Evolutionary conservation across 2,329 filamentous ascomycete genomes (phyloP).

Genomic region (Botryotinia globosa): DNA sequence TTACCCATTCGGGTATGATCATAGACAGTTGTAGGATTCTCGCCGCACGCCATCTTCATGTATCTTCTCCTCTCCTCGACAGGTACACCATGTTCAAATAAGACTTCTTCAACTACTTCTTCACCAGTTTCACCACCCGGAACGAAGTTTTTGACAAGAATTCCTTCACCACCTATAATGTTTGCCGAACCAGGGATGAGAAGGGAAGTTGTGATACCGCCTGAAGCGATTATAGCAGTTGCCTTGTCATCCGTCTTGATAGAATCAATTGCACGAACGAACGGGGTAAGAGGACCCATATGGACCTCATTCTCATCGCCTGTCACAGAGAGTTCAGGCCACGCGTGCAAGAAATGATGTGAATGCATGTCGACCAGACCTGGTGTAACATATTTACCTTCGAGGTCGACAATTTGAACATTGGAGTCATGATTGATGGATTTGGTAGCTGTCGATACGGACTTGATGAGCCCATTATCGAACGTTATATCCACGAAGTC

Average conservation of each 20-base stretch:
- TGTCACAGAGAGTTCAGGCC: conserved; percentile 39
- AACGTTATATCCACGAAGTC: conserved; percentile 42
- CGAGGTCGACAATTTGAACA: conserved; percentile 36
- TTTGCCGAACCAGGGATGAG: conserved; percentile 46
- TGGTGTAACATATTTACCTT: conserved; percentile 44
- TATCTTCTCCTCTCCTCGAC: conserved; percentile 39
- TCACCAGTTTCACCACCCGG: conserved; percentile 40
- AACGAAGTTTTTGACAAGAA: conserved; percentile 43
- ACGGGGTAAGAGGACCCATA: conserved; percentile 41
- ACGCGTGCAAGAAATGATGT: conserved; percentile 41
- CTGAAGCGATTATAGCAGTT: conserved; percentile 43
- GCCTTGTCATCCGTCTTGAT: conserved; percentile 45
- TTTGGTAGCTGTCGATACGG: conserved; percentile 32
- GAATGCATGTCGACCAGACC: conserved; percentile 49
- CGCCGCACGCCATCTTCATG: conserved; percentile 49
- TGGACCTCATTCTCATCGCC: conserved; percentile 43
- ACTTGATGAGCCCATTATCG: conserved; percentile 41
- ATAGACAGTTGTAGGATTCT: conserved; percentile 44
- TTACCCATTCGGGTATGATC: conserved; percentile 43
- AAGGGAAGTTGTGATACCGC: conserved; percentile 47
- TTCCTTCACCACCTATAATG: conserved; percentile 47
- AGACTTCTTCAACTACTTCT: conserved; percentile 43
- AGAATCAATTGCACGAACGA: conserved; percentile 42
- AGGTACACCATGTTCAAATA: conserved; percentile 43
- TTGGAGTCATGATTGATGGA: conserved; percentile 21